Evolutionary conservation across 129 eudicot species (phyloP), one percentile per base, ranked within the genome.

Genomic region (Centrapalus pauciflorus): DNA sequence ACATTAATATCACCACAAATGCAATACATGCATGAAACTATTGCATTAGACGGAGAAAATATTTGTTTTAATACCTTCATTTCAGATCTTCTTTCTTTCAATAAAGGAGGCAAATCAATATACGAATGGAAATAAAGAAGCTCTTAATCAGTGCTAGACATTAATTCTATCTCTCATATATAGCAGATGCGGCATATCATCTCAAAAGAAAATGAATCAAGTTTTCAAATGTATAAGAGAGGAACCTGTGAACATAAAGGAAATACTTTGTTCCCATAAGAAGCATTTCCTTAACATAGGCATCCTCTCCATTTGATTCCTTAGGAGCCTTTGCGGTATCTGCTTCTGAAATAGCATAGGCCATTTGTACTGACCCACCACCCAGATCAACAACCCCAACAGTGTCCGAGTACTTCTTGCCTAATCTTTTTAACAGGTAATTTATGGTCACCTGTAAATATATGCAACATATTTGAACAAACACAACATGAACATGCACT

Each of bases 311-410:
- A 72, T 46, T 75, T 59, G 82, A 76, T 48, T 75, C 6, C 80
- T 70, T 89, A 52, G 99, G 96, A 78, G 99, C 93, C 61, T 80
- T 89, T 60, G 83, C 85, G 70, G 90, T 94, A 67, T 89, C 87
- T 59, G 81, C 63, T 54, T 85, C 96, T 58, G 94, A 85, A 66
- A 89, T 78, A 30, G 96, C 94, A 79, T 89, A 89, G 40, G 96
- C 94, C 96, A 89, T 89, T 69, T 89, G 96, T 61, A 85, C 96
- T 37, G 96, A 89, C 34, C 96, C 96, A 71, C 96, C 96, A 37
- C 96, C 96, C 78, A 89, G 84, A 79, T 89, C 96, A 61, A 89
- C 93, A 27, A 85, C 84, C 71, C 97, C 99, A 71, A 94, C 95
- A 40, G 99, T 94, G 54, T 69, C 38, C 0, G 90, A 77, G 76